These are phyloP conservation scores for Kalanchoe fedtschenkoi DNA, from an alignment of 164 flowering plant genomes.

Conservation along the genomic window DNA sequence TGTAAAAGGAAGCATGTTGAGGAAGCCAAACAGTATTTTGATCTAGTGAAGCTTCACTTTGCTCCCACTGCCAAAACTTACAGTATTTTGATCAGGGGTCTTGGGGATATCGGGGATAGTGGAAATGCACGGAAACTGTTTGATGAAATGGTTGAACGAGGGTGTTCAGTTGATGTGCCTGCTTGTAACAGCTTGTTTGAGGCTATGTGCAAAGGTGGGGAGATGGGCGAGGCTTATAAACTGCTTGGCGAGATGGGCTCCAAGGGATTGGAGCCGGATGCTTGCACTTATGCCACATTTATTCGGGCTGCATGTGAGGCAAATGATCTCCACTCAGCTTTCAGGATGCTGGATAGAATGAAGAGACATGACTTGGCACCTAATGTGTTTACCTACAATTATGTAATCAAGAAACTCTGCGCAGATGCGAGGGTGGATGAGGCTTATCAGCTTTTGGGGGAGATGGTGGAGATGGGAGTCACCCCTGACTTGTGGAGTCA, in stretches of 20 bases:
- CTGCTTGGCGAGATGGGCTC: slow-evolving; percentile 44
- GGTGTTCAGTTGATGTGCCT: slow-evolving; percentile 28
- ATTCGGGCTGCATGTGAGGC: slow-evolving; percentile 53
- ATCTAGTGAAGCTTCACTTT: slow-evolving; percentile 36
- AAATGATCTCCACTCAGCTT: slow-evolving; percentile 52
- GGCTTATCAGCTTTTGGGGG: slow-evolving; percentile 58
- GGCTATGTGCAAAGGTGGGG: slow-evolving; percentile 56
- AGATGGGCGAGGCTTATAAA: slow-evolving; percentile 49
- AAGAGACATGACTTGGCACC: slow-evolving; percentile 50
- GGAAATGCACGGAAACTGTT: slow-evolving; percentile 46
- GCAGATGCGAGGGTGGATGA: slow-evolving; percentile 52
- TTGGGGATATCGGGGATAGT: slow-evolving; percentile 49
- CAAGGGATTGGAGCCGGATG: slow-evolving; percentile 54
- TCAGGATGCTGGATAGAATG: slow-evolving; percentile 65
- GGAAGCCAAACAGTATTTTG: slow-evolving; percentile 32
- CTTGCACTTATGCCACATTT: slow-evolving; percentile 55
- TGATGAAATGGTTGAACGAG: slow-evolving; percentile 60
- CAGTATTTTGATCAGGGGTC: slow-evolving; percentile 66
- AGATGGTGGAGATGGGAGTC: slow-evolving; percentile 55
- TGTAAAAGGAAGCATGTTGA: slow-evolving; percentile 56
- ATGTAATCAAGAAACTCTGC: slow-evolving; percentile 53
- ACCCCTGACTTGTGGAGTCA: slow-evolving; percentile 71
- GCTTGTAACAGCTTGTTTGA: slow-evolving; percentile 60
- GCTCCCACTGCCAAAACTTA: slow-evolving; percentile 38
- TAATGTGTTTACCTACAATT: slow-evolving; percentile 62